phyloP scores from a whole-genome alignment of 208 protist genomes.

The Leishmania tropica region DNA sequence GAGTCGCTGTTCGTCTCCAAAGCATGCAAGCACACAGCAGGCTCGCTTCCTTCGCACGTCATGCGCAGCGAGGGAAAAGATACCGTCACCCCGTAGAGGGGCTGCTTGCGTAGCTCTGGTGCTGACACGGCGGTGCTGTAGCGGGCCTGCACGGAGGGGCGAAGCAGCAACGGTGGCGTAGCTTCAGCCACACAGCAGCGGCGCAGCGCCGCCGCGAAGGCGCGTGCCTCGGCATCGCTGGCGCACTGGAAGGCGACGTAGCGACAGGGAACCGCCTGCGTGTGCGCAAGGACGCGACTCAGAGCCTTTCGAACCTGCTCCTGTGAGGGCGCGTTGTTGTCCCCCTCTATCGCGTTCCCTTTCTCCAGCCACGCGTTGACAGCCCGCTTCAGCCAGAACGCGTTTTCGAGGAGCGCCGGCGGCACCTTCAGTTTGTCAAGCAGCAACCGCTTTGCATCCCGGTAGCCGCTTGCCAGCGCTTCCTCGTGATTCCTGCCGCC shows the following conservation, averaged over 20 bases:
- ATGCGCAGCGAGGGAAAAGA: slow-evolving; percentile 23
- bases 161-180: slow-evolving; percentile 10
- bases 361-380: slow-evolving; percentile 20
- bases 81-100: slow-evolving; percentile 3
- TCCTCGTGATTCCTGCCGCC: slow-evolving; percentile 23
- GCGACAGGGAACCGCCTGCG: slow-evolving; percentile 24
- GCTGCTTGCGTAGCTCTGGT: slow-evolving; percentile 15
- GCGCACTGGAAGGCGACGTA: slow-evolving; percentile 27
- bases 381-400: slow-evolving; percentile 22
- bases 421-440: slow-evolving; percentile 15
- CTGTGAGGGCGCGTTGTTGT: neutral
- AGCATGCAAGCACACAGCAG: slow-evolving; percentile 6
- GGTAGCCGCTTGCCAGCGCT: slow-evolving; percentile 4
- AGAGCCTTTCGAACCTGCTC: slow-evolving; percentile 9
- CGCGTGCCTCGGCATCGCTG: slow-evolving; percentile 10
- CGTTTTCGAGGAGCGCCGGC: slow-evolving; percentile 18
- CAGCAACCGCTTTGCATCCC: slow-evolving; percentile 13
- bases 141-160: slow-evolving; percentile 11
- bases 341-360: neutral
- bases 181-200: slow-evolving; percentile 19
- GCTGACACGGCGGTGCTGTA: slow-evolving; percentile 14
- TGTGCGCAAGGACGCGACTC: slow-evolving; percentile 3
- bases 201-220: slow-evolving; percentile 22
- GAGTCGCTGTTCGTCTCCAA: neutral
- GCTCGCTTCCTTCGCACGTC: slow-evolving; percentile 26